Conservation (phyloP, 2,329 filamentous ascomycete genomes). For the Thermoascus crustaceus region DNA sequence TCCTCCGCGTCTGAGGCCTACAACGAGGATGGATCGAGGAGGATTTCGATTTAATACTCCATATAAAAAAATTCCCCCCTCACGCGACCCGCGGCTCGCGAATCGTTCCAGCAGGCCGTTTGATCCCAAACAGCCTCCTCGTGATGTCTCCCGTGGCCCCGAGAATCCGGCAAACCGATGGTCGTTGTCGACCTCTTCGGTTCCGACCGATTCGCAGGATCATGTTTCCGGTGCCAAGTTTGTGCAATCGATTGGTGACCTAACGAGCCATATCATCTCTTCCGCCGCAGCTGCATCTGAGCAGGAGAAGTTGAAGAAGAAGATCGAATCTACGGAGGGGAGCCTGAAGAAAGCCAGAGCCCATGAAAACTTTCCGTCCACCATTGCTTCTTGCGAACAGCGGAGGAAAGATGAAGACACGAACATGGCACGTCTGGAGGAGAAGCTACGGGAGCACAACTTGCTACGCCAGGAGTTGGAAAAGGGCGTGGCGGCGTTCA, state of each 20-base stretch:
- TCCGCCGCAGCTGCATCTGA: constrained; percentile 17
- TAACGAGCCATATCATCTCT: constrained; percentile 17
- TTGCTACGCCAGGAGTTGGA: constrained; percentile 11
- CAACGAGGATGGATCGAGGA: not conserved
- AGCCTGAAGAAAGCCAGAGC: constrained; percentile 23
- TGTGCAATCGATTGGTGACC: constrained; percentile 14
- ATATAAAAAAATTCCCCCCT: constrained; percentile 4
- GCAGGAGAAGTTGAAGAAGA: constrained; percentile 19
- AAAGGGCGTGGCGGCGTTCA: constrained; percentile 6
- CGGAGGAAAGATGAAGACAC: constrained; percentile 13
- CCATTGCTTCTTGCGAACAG: constrained; percentile 14
- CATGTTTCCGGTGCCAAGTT: constrained; percentile 34
- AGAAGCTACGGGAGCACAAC: constrained; percentile 12
- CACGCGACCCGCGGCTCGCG: constrained; percentile 16
- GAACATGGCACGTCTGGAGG: constrained; percentile 15
- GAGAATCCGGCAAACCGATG: not conserved
- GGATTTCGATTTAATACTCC: not conserved
- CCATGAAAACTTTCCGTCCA: constrained; percentile 17
- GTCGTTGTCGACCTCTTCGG: not conserved
- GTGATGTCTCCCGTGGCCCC: not conserved
- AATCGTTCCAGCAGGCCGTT: constrained; percentile 3
- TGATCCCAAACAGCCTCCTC: not conserved
- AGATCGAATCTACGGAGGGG: constrained; percentile 27
- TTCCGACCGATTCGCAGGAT: not conserved
- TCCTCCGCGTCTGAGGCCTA: no score